Percentiles rank a stretch among this genome's conserved stretches.
These are phyloP conservation scores for Botrytis deweyae DNA, from an alignment of 2,329 filamentous ascomycete genomes.

Conservation along the genomic window DNA sequence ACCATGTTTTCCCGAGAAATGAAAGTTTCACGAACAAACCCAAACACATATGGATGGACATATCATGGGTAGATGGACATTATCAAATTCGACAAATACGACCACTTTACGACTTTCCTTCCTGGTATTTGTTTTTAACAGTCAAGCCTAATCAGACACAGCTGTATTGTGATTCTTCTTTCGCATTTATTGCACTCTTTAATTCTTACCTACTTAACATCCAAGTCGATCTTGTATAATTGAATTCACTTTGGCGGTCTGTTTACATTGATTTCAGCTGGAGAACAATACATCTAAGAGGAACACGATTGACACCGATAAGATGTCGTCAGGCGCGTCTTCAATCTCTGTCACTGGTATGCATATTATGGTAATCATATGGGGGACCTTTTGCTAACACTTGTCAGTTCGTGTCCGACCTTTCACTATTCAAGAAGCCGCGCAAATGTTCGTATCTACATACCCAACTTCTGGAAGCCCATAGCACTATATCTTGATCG, in stretches of 20 bases:
- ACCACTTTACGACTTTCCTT: constrained; percentile 1
- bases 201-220: not conserved
- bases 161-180: not conserved
- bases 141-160: not conserved
- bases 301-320: constrained; percentile 2
- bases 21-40: constrained; percentile 1
- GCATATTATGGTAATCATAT: not conserved
- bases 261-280: constrained; percentile 1
- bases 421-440: constrained; percentile 87
- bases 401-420: constrained; percentile 64
- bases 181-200: not conserved
- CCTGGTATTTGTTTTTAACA: not conserved
- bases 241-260: constrained; percentile 13
- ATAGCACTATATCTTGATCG: not conserved
- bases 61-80: not conserved
- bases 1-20: constrained; percentile 15
- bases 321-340: constrained; percentile 35
- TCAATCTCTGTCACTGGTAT: constrained; percentile 42
- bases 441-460: constrained; percentile 65
- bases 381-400: constrained; percentile 24
- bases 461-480: not conserved
- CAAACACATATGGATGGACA: not conserved
- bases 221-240: not conserved
- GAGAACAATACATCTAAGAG: not conserved
- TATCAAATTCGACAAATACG: not conserved